A percentile compares a stretch with the other conserved stretches of the same genome.
These are phyloP conservation scores for Vigna radiata DNA, from an alignment of 306 rosid genomes.

Conservation along the genomic window DNA sequence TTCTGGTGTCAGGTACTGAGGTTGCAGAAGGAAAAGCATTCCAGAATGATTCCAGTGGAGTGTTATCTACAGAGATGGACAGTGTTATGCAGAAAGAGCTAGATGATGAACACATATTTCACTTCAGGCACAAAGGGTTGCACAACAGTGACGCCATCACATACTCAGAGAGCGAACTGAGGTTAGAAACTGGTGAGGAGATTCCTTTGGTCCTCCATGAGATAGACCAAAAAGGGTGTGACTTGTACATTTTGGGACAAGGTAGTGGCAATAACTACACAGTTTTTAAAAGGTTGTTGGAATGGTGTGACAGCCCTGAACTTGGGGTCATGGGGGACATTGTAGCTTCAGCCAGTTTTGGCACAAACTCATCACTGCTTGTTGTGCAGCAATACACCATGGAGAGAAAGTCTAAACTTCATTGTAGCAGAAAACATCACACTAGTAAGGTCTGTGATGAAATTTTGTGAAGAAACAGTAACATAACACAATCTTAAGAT, in stretches of 20 bases:
- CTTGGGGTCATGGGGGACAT: slow-evolving; percentile 53
- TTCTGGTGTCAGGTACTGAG: slow-evolving; percentile 27
- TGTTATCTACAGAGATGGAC: neutral
- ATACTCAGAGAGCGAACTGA: slow-evolving; percentile 40
- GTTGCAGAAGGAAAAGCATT: neutral
- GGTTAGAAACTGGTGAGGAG: slow-evolving; percentile 44
- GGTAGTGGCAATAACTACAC: slow-evolving; percentile 33
- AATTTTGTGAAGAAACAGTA: neutral
- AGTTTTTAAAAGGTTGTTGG: slow-evolving; percentile 6
- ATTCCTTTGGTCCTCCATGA: slow-evolving; percentile 34
- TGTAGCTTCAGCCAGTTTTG: slow-evolving; percentile 47
- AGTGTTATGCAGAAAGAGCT: slow-evolving; percentile 33
- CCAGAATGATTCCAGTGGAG: neutral
- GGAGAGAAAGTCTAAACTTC: neutral
- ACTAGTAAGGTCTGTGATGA: neutral
- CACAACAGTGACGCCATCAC: slow-evolving; percentile 30
- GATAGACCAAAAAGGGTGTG: slow-evolving; percentile 46
- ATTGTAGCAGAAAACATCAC: neutral
- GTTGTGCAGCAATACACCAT: slow-evolving; percentile 51
- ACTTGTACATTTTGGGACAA: slow-evolving; percentile 55
- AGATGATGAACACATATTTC: slow-evolving; percentile 45
- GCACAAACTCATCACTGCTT: slow-evolving; percentile 51
- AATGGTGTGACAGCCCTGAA: slow-evolving; percentile 63
- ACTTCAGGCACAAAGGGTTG: slow-evolving; percentile 41
- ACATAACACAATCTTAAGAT: neutral